Evolutionary conservation across 495 filamentous ascomycete genomes (phyloP).

Genomic region (Baudoinia panamericana): DNA sequence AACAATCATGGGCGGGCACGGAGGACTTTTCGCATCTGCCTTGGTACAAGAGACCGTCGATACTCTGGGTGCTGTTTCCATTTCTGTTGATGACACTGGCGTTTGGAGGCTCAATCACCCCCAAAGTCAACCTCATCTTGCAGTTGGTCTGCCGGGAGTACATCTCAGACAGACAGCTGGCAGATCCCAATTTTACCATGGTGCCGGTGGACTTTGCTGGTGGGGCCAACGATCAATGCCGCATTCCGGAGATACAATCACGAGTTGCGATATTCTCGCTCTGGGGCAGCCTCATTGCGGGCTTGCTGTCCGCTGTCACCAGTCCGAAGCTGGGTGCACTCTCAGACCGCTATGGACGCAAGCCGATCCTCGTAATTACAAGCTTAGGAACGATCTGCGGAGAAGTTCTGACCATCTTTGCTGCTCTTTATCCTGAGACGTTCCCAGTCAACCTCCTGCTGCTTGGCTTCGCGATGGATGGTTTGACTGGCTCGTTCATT

Average conservation of each 20-base stretch:
- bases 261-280: slow-evolving; percentile 66
- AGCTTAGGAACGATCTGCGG: slow-evolving; percentile 51
- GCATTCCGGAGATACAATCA: slow-evolving; percentile 55
- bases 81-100: slow-evolving; percentile 67
- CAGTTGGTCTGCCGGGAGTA: slow-evolving; percentile 70
- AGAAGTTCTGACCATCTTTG: slow-evolving; percentile 63
- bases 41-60: slow-evolving; percentile 65
- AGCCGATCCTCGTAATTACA: slow-evolving; percentile 51
- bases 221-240: slow-evolving; percentile 62
- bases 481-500: slow-evolving; percentile 76
- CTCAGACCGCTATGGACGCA: slow-evolving; percentile 81
- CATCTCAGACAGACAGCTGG: slow-evolving; percentile 44
- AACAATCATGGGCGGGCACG: slow-evolving; percentile 30
- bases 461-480: slow-evolving; percentile 61
- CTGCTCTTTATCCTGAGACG: slow-evolving; percentile 57
- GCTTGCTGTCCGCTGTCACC: slow-evolving; percentile 58
- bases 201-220: slow-evolving; percentile 50
- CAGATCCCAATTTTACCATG: slow-evolving; percentile 47
- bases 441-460: slow-evolving; percentile 63
- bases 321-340: slow-evolving; percentile 71
- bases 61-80: slow-evolving; percentile 72
- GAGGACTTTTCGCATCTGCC: slow-evolving; percentile 51
- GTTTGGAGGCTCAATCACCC: slow-evolving; percentile 69
- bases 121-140: slow-evolving; percentile 67
- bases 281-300: slow-evolving; percentile 54